Evolutionary conservation across 805 yeast species (phyloP).

Genomic region (Sugiyamaella americana): DNA sequence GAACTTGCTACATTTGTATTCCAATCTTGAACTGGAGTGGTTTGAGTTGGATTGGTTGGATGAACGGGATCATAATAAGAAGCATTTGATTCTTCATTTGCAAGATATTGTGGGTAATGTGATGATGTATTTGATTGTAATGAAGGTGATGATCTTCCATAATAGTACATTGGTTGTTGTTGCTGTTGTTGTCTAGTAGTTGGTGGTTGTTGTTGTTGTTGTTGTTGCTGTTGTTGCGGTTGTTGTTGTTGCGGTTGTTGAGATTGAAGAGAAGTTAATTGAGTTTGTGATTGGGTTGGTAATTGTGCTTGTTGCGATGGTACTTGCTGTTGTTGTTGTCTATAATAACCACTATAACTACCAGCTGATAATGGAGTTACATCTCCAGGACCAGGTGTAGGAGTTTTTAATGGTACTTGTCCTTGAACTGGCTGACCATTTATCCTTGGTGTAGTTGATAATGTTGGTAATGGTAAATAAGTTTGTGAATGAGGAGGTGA

Average conservation of each 20-base stretch:
- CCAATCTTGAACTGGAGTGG: neutral
- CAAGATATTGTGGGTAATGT: neutral
- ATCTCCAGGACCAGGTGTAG: slow-evolving; percentile 2
- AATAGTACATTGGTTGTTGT: neutral
- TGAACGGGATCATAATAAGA: neutral
- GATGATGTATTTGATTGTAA: neutral
- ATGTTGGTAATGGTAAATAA: neutral
- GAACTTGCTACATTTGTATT: neutral
- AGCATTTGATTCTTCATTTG: neutral
- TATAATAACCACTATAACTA: slow-evolving; percentile 1
- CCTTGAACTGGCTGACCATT: neutral
- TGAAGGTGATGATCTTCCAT: neutral
- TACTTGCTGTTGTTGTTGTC: slow-evolving; percentile 14
- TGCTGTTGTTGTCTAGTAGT: slow-evolving; percentile 4
- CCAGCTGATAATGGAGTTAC: neutral
- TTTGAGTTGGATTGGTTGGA: neutral
- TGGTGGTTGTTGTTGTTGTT: slow-evolving; percentile 1
- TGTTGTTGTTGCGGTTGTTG: slow-evolving; percentile 12
- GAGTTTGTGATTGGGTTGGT: slow-evolving; percentile 11
- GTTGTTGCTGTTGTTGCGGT: slow-evolving; percentile 7
- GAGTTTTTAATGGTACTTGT: neutral
- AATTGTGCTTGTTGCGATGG: slow-evolving; percentile 13
- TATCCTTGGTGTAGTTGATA: neutral
- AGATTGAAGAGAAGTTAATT: neutral
- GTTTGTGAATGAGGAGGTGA: slow-evolving; percentile 1